A percentile compares a stretch with the other conserved stretches of the same genome.
Evolutionary conservation across 176 grass and related monocot genomes (phyloP).

Genomic region (Alloteropsis semialata): DNA sequence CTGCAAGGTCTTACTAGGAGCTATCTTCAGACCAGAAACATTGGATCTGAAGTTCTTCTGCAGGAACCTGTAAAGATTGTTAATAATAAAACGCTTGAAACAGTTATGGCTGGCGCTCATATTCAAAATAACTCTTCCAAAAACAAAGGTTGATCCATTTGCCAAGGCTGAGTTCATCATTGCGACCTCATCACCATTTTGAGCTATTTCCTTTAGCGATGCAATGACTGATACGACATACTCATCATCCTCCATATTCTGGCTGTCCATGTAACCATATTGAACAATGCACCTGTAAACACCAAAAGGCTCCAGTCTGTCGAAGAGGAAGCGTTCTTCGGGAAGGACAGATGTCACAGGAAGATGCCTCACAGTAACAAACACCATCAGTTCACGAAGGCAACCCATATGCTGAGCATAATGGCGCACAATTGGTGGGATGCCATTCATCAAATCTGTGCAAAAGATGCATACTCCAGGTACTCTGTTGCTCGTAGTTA

Average conservation of each 20-base stretch:
- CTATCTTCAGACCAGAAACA: conserved; percentile 55
- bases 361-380: conserved; percentile 67
- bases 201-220: conserved; percentile 53
- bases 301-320: conserved; percentile 57
- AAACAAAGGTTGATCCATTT: conserved; percentile 63
- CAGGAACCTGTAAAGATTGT: conserved; percentile 63
- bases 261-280: conserved; percentile 79
- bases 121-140: conserved; percentile 65
- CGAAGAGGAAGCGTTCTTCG: conserved; percentile 60
- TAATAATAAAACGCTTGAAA: conserved; percentile 46
- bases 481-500: conserved; percentile 34
- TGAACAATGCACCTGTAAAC: conserved; percentile 80
- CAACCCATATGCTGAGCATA: conserved; percentile 54
- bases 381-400: conserved; percentile 61
- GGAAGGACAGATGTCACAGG: conserved; percentile 63
- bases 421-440: conserved; percentile 71
- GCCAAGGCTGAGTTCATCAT: conserved; percentile 47
- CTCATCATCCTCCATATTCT: conserved; percentile 62
- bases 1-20: conserved; percentile 59
- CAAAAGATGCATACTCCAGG: conserved; percentile 72
- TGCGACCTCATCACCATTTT: conserved; percentile 30
- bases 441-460: conserved; percentile 79
- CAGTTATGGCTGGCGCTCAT: conserved; percentile 34
- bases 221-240: conserved; percentile 53
- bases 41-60: conserved; percentile 91